Evolutionary conservation across 1,284 basidiomycete genomes (phyloP), one percentile per base, ranked within the genome.

Genomic region (Paramarasmius palmivorus): DNA sequence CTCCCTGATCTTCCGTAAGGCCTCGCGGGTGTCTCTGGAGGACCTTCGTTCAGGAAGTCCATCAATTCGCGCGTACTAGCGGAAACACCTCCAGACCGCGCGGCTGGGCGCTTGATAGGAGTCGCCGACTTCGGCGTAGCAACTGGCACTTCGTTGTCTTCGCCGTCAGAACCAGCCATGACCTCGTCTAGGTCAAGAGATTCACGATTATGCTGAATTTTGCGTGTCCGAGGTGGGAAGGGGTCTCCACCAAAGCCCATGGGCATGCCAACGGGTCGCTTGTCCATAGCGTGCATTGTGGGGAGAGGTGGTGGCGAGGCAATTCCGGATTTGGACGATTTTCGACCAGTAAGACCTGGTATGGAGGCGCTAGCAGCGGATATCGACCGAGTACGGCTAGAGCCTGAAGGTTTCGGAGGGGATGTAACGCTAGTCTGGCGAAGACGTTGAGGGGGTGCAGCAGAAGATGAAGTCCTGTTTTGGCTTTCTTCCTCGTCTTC

Each of bases 111-210:
- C 48, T 63, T 67, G 48, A 61, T 67, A 41, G 67, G 61, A 23
- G 63, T 63, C 29, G 65, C 65, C 37, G 57, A 57, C 66, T 70
- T 45, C 68, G 64, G 45, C 66, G 63, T 22, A 50, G 59, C 32
- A 37, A 59, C 57, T 53, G 57, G 53, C 53, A 61, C 58, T 51
- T 66, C 51, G 42, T 50, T 36, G 39, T 73, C 73, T 19, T 85
- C 84, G 23, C 81, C 82, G 58, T 86, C 88, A 14, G 80, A 86
- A 40, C 77, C 83, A 40, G 74, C 80, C 82, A 89, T 84, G 36
- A 89, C 68, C 55, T 89, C 88, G 62, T 91, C 89, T 57, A 90
- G 62, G 64, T 90, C 84, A 57, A 90, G 63, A 9, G 86, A 88
- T 64, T 90, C 89, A 37, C 78, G 73, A 60, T 83, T 82, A 42